phyloP scores from a whole-genome alignment of 139 green algal genomes.

The Chlamydomonas schloesseri region DNA sequence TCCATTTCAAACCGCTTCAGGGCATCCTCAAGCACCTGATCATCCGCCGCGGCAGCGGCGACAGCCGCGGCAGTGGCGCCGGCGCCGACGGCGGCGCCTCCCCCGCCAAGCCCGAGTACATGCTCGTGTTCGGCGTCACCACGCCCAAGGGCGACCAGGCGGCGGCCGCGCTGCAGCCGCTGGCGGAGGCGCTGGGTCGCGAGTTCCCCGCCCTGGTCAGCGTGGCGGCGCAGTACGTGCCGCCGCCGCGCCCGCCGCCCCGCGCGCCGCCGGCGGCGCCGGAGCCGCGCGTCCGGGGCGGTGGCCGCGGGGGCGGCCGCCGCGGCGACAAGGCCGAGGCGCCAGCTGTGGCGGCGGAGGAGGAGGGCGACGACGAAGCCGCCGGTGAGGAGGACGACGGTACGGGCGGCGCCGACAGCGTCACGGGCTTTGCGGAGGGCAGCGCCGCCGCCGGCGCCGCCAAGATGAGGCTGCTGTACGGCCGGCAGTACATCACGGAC shows the following conservation, averaged over 20 bases:
- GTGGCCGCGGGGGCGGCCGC: background rate
- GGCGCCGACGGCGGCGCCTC: background rate
- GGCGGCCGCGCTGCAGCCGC: slow-evolving; percentile 32
- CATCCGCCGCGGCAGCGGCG: slow-evolving; percentile 8
- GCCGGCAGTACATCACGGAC: slow-evolving; percentile 34
- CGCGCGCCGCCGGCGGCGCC: background rate
- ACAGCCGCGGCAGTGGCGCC: background rate
- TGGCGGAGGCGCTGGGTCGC: slow-evolving; percentile 38
- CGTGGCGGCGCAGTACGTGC: background rate
- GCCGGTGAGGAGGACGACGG: background rate
- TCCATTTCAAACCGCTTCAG: too few relatives aligned
- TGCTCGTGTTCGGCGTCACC: slow-evolving; percentile 46
- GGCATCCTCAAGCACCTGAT: slow-evolving; percentile 17
- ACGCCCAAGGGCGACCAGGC: too few relatives aligned
- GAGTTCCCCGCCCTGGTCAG: slow-evolving; percentile 32
- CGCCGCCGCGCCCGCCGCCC: background rate
- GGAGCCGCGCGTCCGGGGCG: background rate
- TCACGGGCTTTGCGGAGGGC: background rate
- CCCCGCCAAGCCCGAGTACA: background rate
- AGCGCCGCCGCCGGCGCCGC: background rate
- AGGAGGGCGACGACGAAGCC: background rate
- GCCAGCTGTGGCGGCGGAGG: background rate
- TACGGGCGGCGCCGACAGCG: background rate
- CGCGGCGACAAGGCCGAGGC: background rate
- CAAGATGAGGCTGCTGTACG: slow-evolving; percentile 11